Evolutionary conservation across 202 grass and related monocot species (phyloP).

Genomic region (Schoenoplectus tabernaemontani): DNA sequence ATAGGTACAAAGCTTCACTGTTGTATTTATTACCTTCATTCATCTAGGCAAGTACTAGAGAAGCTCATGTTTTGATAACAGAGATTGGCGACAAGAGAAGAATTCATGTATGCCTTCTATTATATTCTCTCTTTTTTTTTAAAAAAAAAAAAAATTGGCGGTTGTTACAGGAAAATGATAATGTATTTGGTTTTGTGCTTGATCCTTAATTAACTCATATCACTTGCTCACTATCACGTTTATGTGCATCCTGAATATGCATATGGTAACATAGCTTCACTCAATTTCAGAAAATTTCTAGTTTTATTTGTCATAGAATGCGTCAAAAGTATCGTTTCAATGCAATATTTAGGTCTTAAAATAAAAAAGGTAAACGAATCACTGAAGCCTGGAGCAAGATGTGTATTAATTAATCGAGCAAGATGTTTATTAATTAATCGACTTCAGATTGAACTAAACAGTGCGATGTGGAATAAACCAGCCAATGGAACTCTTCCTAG

Average conservation of each 20-base stretch:
- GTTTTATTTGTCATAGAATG: neutral
- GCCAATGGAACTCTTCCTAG: no score
- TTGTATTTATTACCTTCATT: conserved; percentile 3
- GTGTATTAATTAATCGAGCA: no score
- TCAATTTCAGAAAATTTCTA: neutral
- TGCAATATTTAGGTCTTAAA: no score
- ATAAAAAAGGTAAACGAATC: no score
- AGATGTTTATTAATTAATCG: no score
- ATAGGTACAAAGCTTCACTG: neutral
- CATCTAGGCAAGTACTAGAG: neutral
- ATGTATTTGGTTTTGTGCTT: neutral
- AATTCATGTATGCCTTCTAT: neutral
- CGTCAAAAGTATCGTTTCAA: neutral
- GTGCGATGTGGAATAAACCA: no score
- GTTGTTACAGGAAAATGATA: neutral
- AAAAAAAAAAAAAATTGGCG: neutral
- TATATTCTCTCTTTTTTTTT: neutral
- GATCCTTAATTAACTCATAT: neutral
- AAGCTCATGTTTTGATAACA: neutral
- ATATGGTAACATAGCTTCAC: neutral
- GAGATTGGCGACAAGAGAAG: neutral
- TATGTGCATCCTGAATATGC: neutral
- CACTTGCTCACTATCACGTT: neutral
- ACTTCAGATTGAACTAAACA: no score
- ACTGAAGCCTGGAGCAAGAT: no score